Evolutionary conservation across 768 basidiomycete genomes (phyloP), one percentile per base, ranked within the genome.

Genomic region (Flagelloscypha sp.): DNA sequence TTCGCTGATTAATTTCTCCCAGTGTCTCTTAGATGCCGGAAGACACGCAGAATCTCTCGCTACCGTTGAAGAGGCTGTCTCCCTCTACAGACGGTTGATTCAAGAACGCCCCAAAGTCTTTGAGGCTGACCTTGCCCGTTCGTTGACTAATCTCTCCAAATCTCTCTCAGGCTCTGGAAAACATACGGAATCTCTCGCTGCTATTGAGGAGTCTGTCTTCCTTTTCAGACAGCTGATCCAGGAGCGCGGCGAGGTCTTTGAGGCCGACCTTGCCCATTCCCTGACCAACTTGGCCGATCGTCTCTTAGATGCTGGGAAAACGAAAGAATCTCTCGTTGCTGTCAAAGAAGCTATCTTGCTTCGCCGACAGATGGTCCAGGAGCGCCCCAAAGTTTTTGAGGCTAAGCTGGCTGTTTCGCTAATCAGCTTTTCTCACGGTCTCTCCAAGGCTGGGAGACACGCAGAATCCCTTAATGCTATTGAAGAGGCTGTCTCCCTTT

Each of bases 381-480:
- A 27, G 9, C 25, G 13, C 25, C 25, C 25, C 15, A 27, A 9
- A 9, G 13, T 13, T 9, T 27, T 27, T 13, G 13, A 27, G 9
- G 9, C 25, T 27, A 27, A 27, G 9, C 25, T 27, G 25, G 25
- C 25, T 9, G 9, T 9, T 27, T 27, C 25, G 9, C 25, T 27
- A 9, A 27, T 9, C 25, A 27, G 13, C 25, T 13, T 27, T 13
- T 9, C 25, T 9, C 9, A 27, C 9, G 9, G 25, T 27, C 15
- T 27, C 9, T 27, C 25, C n/a, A n/a, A n/a, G n/a, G 30, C 28
- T 6, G 36, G 37, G 10, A 13, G 24, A 4, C 13, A 15, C 22
- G 30, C 38, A 13, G 36, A 43, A 16, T 41, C 43, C 9, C 23
- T 45, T 18, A 24, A 30, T 6, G 30, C 42, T 8, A 19, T 30